Conservation (phyloP, 2,329 filamentous ascomycete species). For the Arthrobotrys entomopaga region DNA sequence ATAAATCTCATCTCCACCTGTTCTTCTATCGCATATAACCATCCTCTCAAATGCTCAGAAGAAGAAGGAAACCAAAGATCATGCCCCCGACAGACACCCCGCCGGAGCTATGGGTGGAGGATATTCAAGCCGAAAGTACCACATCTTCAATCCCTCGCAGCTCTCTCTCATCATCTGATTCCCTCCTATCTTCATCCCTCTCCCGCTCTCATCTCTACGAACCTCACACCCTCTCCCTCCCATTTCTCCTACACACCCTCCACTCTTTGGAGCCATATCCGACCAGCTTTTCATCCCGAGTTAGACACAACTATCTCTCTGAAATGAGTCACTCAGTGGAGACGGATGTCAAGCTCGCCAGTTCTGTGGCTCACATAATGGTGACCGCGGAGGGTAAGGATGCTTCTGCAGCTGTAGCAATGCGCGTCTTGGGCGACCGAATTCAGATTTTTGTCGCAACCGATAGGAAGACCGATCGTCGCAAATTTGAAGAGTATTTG, state of each 20-base stretch:
- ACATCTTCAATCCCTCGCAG: background rate
- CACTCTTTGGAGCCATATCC: background rate
- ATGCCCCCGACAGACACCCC: constrained; percentile 6
- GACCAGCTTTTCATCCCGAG: background rate
- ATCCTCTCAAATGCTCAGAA: too few species aligned
- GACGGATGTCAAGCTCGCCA: constrained; percentile 5
- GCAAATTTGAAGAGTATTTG: background rate
- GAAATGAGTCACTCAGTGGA: too few species aligned
- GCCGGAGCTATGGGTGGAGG: constrained; percentile 23
- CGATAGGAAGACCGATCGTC: background rate
- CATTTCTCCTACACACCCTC: constrained; percentile 19
- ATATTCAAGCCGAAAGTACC: background rate
- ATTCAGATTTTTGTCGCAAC: constrained; percentile 1
- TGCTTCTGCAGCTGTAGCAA: constrained; percentile 5
- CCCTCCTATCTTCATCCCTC: background rate
- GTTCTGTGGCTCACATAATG: background rate
- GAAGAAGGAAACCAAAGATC: too few species aligned
- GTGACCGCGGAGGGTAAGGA: background rate
- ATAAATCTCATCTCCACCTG: too few species aligned
- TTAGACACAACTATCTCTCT: too few species aligned
- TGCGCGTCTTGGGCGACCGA: background rate
- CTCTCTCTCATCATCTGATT: background rate
- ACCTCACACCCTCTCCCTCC: constrained; percentile 1
- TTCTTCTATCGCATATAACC: too few species aligned
- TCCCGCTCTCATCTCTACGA: background rate